Evolutionary conservation across 1,284 basidiomycete genomes (phyloP).

Genomic region (Athelia sp.): DNA sequence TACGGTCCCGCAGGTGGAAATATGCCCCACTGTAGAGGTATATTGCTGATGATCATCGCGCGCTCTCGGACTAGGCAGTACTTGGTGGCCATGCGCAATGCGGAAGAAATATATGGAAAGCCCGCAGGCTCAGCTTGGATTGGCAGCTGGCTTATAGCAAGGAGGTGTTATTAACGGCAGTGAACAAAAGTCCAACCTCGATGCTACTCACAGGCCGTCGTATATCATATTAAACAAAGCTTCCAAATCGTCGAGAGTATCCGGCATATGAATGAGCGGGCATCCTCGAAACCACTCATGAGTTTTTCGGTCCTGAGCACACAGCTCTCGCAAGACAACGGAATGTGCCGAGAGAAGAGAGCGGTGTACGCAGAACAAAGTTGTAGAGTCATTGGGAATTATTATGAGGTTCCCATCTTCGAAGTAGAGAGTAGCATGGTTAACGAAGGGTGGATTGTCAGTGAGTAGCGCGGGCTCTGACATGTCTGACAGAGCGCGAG

Average conservation of each 20-base stretch:
- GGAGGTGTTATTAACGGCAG: neutral
- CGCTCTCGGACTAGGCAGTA: constrained; percentile 6
- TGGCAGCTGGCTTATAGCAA: constrained; percentile 10
- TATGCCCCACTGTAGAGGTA: neutral
- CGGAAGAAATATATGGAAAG: constrained; percentile 15
- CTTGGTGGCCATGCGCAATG: constrained; percentile 13
- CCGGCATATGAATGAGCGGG: constrained; percentile 4
- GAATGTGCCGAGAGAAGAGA: constrained; percentile 8
- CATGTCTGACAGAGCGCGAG: too few relatives aligned
- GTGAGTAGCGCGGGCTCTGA: too few relatives aligned
- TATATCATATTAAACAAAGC: constrained; percentile 10
- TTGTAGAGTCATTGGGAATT: constrained; percentile 7
- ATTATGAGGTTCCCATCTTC: constrained; percentile 13
- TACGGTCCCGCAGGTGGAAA: too few relatives aligned
- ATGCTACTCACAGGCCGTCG: constrained; percentile 10
- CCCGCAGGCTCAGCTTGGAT: constrained; percentile 19
- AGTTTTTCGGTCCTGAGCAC: too few relatives aligned
- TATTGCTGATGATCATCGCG: constrained; percentile 7
- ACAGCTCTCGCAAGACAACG: too few relatives aligned
- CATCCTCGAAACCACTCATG: constrained; percentile 3
- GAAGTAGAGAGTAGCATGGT: constrained; percentile 10
- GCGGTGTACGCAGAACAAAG: constrained; percentile 12
- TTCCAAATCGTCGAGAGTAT: constrained; percentile 9
- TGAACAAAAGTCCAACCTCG: neutral
- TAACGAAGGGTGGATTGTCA: too few relatives aligned